Evolutionary conservation across 768 basidiomycete species (phyloP).

Genomic region (Saitozyma sp.): DNA sequence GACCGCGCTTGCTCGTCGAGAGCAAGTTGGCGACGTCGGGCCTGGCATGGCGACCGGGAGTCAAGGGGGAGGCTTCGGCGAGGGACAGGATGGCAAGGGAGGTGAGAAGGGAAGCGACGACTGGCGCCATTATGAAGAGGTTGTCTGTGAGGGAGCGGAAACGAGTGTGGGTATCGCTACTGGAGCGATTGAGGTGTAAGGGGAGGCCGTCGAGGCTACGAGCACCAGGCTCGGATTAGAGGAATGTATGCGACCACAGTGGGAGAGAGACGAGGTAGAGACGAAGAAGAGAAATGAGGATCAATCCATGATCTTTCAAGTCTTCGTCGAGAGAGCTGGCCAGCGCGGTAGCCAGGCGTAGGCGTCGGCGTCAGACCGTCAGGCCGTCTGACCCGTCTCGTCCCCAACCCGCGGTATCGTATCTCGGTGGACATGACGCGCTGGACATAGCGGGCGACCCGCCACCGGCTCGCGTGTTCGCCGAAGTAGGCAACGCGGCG

Average conservation of each 20-base stretch:
- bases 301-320: no score
- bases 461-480: constrained; percentile 7
- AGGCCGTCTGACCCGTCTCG: no score
- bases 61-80: constrained; percentile 37
- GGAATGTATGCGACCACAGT: constrained; percentile 14
- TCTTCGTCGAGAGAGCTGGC: no score
- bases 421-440: neutral
- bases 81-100: constrained; percentile 26
- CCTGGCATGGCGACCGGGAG: constrained; percentile 47
- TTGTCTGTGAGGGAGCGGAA: constrained; percentile 11
- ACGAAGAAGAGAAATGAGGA: neutral
- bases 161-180: constrained; percentile 20
- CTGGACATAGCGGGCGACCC: constrained; percentile 9
- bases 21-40: constrained; percentile 40
- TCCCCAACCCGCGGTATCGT: no score
- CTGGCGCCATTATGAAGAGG: constrained; percentile 41
- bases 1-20: constrained; percentile 21
- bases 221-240: constrained; percentile 44
- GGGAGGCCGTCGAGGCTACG: constrained; percentile 42
- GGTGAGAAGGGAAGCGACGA: constrained; percentile 35
- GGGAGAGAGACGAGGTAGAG: constrained; percentile 10
- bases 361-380: no score
- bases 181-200: no score
- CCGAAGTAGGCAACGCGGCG: constrained; percentile 1
- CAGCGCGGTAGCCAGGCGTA: no score